Evolutionary conservation across 768 basidiomycete species (phyloP), one percentile per base, ranked within the genome.

Genomic region (Boletus eberwhitei): DNA sequence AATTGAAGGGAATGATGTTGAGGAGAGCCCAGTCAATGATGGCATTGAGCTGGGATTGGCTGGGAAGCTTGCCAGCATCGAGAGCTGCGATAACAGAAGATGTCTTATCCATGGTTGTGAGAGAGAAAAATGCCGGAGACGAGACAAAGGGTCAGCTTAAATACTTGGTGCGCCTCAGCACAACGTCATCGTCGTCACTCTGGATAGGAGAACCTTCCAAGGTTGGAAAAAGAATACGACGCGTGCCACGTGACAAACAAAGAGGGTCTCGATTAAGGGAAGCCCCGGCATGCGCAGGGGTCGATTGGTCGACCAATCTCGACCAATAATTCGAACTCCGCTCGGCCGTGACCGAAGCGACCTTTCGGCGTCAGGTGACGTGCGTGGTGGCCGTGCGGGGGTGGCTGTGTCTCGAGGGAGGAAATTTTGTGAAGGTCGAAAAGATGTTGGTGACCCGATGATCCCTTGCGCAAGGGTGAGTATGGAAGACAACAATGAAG

Each of bases 11-110:
- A 8, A 81, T 67, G 54, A 77, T 73, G 35, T 80, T 74, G 13
- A 74, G 63, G 38, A 82, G 79, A 43, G 82, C 62, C 75, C 77
- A 83, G 63, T 86, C 80, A 58, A 86, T 76, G 62, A 78, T 75
- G 0, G 64, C 63, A 55, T 76, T 75, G 37, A 81, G 59, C 63
- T 90, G 88, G 29, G 78, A 67, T 12, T 86, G 83, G 2, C 76
- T 76, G 17, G 88, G 88, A 5, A 88, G 72, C 64, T 90, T 90
- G 21, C 86, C 86, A 17, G 86, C 86, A 57, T 83, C 78, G 61
- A 89, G 69, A 8, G 88, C 88, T 44, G 85, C 88, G 53, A 85
- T 65, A 24, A 88, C 62, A 36, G 84, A 83, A 17, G 84, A 75
- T 45, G 78, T 56, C 72, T 80, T 82, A 53, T 90, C 85, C 86